Conservation (phyloP, 495 filamentous ascomycete genomes). For the Neurospora africana region DNA sequence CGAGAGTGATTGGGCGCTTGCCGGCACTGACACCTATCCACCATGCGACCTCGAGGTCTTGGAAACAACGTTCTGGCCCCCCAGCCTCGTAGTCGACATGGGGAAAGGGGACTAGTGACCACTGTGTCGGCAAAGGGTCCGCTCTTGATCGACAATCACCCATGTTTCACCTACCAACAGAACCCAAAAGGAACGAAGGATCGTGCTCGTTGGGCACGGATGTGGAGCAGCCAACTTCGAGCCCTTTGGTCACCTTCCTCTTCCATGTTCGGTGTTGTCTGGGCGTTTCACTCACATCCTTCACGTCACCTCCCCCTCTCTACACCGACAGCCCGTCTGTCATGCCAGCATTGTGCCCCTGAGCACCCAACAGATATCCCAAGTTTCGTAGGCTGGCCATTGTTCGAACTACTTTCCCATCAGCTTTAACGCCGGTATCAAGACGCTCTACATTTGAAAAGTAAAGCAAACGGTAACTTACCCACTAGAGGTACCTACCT, state of each 20-base stretch:
- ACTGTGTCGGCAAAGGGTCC: not conserved
- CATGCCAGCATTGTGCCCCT: not conserved
- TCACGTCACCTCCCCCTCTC: too few relatives aligned
- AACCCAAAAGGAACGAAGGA: not conserved
- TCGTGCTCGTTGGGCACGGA: not conserved
- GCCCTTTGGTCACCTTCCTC: not conserved
- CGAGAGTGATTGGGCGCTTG: not conserved
- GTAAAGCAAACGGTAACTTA: not conserved
- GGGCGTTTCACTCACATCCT: not conserved
- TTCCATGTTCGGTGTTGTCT: not conserved
- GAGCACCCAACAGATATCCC: not conserved
- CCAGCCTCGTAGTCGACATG: not conserved
- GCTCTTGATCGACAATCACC: not conserved
- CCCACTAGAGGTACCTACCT: not conserved
- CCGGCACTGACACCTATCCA: not conserved
- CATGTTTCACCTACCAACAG: not conserved
- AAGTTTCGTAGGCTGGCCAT: not conserved
- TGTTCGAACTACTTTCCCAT: not conserved
- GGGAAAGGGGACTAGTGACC: not conserved
- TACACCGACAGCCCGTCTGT: not conserved
- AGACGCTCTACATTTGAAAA: not conserved
- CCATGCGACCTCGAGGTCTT: not conserved
- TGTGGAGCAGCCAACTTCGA: not conserved
- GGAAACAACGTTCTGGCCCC: not conserved
- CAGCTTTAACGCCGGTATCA: not conserved